Conservation (phyloP, 768 basidiomycete genomes). For the Suillus occidentalis region DNA sequence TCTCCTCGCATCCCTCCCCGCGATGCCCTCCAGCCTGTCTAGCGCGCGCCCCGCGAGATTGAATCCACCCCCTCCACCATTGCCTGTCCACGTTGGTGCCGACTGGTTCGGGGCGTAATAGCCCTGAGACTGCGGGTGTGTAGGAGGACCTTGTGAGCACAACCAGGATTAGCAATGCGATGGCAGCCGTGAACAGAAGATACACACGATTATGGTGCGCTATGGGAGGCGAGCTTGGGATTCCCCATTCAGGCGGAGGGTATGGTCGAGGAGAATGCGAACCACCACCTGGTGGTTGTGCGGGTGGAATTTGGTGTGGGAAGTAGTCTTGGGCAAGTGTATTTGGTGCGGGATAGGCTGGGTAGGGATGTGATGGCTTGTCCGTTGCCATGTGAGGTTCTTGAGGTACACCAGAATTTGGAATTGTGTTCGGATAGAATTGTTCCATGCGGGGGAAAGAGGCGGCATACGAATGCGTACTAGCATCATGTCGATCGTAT, state of each 20-base stretch:
- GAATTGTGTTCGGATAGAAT: constrained; percentile 2
- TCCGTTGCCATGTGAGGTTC: neutral
- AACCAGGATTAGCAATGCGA: constrained; percentile 1
- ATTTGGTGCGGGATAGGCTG: neutral
- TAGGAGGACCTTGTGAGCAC: constrained; percentile 10
- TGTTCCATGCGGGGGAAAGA: neutral
- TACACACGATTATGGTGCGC: constrained; percentile 37
- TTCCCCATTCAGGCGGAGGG: constrained; percentile 12
- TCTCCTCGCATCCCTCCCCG: constrained; percentile 48
- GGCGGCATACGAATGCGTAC: neutral
- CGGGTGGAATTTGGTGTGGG: neutral
- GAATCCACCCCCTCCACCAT: constrained; percentile 9
- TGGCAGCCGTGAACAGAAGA: constrained; percentile 6
- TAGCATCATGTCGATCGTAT: constrained; percentile 1
- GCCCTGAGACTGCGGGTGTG: constrained; percentile 10
- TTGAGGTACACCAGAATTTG: neutral
- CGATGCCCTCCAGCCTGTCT: constrained; percentile 55
- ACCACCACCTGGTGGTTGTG: neutral
- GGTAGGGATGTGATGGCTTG: neutral
- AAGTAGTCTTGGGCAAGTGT: neutral
- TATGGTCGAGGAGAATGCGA: constrained; percentile 2
- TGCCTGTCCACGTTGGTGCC: constrained; percentile 1
- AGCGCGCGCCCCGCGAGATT: constrained; percentile 37
- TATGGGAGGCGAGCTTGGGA: constrained; percentile 27
- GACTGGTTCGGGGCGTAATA: constrained; percentile 16